A percentile compares a stretch with the other conserved stretches of the same genome.
Evolutionary conservation across 2,329 filamentous ascomycete genomes (phyloP).

Genomic region (Hypoxylon sp.): DNA sequence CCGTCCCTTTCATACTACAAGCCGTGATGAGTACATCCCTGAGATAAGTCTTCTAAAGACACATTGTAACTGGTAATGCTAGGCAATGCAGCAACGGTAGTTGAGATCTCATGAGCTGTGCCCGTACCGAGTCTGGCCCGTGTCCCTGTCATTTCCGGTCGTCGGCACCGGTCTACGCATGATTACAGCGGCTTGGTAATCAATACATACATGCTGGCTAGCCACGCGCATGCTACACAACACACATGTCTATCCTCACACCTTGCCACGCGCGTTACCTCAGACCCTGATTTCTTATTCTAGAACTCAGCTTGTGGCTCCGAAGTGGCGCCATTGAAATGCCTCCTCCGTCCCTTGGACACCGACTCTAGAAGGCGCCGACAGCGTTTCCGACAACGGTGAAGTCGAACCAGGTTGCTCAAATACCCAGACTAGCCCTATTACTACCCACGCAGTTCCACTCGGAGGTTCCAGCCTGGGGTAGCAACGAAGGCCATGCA

Average conservation of each 20-base stretch:
- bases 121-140: slow-evolving; percentile 5
- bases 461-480: slow-evolving; percentile 26
- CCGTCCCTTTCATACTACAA: background rate
- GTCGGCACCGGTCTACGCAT: slow-evolving; percentile 10
- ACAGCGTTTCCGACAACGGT: slow-evolving; percentile 15
- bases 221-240: slow-evolving; percentile 21
- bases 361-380: slow-evolving; percentile 19
- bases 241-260: slow-evolving; percentile 6
- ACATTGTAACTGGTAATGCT: background rate
- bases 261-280: slow-evolving; percentile 12
- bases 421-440: slow-evolving; percentile 22
- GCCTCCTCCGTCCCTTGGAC: slow-evolving; percentile 2
- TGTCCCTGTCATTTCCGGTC: slow-evolving; percentile 7
- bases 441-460: slow-evolving; percentile 39
- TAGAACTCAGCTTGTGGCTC: slow-evolving; percentile 20
- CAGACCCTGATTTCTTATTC: slow-evolving; percentile 12
- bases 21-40: slow-evolving; percentile 4
- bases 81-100: background rate
- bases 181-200: slow-evolving; percentile 21
- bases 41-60: background rate
- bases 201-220: slow-evolving; percentile 16
- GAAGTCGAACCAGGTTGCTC: slow-evolving; percentile 10
- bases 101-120: background rate
- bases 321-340: slow-evolving; percentile 19
- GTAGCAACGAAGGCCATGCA: slow-evolving; percentile 19